A percentile compares a stretch with the other conserved stretches of the same genome.
These are phyloP conservation scores for Ophiocordyceps sinensis DNA, from an alignment of 2,329 filamentous ascomycete species.

Conservation along the genomic window DNA sequence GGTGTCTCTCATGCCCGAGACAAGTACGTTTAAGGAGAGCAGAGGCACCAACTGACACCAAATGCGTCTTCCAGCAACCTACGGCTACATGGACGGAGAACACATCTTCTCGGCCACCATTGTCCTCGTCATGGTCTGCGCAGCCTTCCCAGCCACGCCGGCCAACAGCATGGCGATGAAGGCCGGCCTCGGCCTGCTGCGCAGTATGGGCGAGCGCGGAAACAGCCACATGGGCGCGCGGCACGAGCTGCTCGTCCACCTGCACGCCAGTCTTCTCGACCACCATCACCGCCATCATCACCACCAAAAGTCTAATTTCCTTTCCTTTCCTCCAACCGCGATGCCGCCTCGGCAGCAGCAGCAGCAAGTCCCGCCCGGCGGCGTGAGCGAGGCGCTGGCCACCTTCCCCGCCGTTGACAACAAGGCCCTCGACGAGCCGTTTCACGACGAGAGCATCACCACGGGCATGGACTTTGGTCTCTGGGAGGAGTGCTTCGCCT, in stretches of 20 bases:
- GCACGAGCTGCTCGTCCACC: conserved; percentile 13
- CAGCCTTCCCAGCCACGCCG: conserved; percentile 31
- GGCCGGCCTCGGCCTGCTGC: conserved; percentile 28
- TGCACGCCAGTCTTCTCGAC: conserved; percentile 7
- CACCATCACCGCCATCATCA: neutral
- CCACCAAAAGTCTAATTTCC: too few relatives aligned
- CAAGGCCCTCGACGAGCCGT: conserved; percentile 12
- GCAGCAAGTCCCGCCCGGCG: neutral
- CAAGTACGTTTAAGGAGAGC: too few relatives aligned
- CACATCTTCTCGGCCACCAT: conserved; percentile 39
- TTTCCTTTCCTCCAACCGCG: too few relatives aligned
- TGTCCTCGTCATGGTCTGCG: conserved; percentile 38
- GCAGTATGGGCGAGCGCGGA: conserved; percentile 34
- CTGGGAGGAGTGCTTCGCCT: conserved; percentile 24
- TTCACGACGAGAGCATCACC: conserved; percentile 11
- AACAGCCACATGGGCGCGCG: conserved; percentile 29
- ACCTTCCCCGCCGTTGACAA: conserved; percentile 15
- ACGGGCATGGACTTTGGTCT: conserved; percentile 16
- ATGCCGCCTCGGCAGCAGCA: too few relatives aligned
- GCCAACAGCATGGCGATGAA: conserved; percentile 29
- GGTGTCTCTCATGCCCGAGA: too few relatives aligned
- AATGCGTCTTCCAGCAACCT: conserved; percentile 23
- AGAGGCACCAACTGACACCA: conserved; percentile 6
- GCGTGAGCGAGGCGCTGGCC: conserved; percentile 2
- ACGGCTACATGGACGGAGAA: conserved; percentile 42